These are phyloP conservation scores for Metroxylon sagu DNA, from an alignment of 176 grass and related monocot genomes.

Conservation along the genomic window DNA sequence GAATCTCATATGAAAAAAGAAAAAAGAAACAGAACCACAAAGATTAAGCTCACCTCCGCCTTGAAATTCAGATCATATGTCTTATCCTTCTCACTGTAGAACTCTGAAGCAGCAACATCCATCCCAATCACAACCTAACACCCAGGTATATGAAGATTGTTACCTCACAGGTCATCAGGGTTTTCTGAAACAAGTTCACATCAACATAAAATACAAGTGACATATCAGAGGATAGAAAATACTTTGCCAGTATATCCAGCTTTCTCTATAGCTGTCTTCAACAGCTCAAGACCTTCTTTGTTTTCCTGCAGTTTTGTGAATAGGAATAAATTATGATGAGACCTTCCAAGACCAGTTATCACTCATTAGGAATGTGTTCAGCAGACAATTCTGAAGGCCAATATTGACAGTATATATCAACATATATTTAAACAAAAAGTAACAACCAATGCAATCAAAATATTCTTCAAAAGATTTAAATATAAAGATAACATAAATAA, in stretches of 20 bases:
- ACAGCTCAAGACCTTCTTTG: slow-evolving; percentile 90
- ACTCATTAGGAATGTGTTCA: too few species aligned
- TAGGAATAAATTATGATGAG: neutral
- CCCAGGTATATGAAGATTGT: neutral
- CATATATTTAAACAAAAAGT: too few species aligned
- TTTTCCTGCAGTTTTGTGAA: slow-evolving; percentile 52
- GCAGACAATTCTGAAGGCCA: too few species aligned
- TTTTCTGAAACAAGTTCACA: too few species aligned
- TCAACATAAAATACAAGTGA: too few species aligned
- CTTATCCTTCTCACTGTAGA: slow-evolving; percentile 59
- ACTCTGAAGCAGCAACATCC: slow-evolving; percentile 96
- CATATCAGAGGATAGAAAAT: neutral
- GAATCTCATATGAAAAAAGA: too few species aligned
- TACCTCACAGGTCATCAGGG: too few species aligned
- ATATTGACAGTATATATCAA: too few species aligned
- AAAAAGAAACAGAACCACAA: neutral
- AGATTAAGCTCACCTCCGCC: slow-evolving; percentile 49
- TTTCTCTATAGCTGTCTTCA: slow-evolving; percentile 83
- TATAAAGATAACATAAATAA: too few species aligned
- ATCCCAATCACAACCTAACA: slow-evolving; percentile 97
- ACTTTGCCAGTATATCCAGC: slow-evolving; percentile 96
- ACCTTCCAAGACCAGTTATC: too few species aligned
- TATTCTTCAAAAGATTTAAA: too few species aligned
- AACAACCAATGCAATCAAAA: too few species aligned
- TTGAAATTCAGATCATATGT: slow-evolving; percentile 96